phyloP scores from a whole-genome alignment of 2,329 filamentous ascomycete genomes.

The Beauveria pseudobassiana region DNA sequence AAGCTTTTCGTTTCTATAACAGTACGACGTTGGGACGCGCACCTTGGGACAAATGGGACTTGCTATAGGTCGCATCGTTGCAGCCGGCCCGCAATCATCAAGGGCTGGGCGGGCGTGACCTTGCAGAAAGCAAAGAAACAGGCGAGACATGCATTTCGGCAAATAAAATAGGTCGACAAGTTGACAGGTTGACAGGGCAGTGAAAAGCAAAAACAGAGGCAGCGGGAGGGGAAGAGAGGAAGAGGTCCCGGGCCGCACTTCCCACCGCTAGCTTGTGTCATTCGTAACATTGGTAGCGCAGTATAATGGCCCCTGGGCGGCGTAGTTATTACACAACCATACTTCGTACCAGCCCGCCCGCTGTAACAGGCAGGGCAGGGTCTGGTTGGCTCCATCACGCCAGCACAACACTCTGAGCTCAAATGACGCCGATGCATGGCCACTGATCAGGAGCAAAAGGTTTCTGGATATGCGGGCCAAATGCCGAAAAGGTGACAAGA shows the following conservation, averaged over 20 bases:
- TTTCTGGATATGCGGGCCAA: not conserved
- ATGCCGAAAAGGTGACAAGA: not conserved
- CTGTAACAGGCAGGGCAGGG: not conserved
- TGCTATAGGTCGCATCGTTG: not conserved
- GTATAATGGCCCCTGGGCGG: not conserved
- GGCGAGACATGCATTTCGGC: conserved; percentile 2
- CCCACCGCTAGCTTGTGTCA: not conserved
- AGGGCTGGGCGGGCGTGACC: not conserved
- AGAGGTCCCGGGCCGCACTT: conserved; percentile 1
- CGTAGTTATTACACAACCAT: no score
- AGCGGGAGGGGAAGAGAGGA: not conserved
- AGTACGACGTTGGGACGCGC: not conserved
- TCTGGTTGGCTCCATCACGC: not conserved
- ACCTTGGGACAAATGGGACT: not conserved
- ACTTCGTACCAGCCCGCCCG: not conserved
- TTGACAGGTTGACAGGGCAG: not conserved
- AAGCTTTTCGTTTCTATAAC: not conserved
- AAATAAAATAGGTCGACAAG: not conserved
- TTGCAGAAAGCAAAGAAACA: not conserved
- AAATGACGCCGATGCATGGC: not conserved
- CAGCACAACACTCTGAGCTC: not conserved
- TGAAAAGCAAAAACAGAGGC: not conserved
- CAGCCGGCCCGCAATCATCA: not conserved
- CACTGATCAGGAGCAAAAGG: not conserved
- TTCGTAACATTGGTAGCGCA: not conserved